Base-by-base conservation (phyloP, 768 basidiomycete genomes). In the Suillus bovinus region DNA sequence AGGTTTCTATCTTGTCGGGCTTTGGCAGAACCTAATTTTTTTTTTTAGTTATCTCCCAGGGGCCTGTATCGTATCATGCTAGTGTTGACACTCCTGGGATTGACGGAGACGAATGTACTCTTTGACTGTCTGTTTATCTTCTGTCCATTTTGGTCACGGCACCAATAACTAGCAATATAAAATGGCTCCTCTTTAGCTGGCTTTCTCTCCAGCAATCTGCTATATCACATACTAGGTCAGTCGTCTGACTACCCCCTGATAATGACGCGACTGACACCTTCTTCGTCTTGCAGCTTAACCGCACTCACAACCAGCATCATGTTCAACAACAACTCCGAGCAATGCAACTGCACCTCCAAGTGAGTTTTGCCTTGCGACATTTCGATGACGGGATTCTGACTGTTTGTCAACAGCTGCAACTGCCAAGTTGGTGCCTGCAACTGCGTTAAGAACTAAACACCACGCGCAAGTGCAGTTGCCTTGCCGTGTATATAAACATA, bases 361-460 rank as follows among this genome's bases (percentile, higher is more conserved):
- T 63, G 24, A 63, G 61, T 50, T 20, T 31, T 27, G 6, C 36
- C 47, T 46, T 13, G 44, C n/a, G 44, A 13, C 11, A 11, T 22
- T 46, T 22, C 5, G 13, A 46, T 1, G n/a, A 8, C 20, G 3
- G 10, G 52, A n/a, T 33, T n/a, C 50, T 52, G 50, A 52, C 29
- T n/a, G 11, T 52, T 10, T 17, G 5, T n/a, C 31, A 33, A 47
- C n/a, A 62, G 61, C 33, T 62, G 61, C 61, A 44, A n/a, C 47
- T 62, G 61, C 36, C 27, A 22, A 14, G 53, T 8, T 41, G 61
- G 61, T n/a, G 50, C 22, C 56, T 62, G 61, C 56, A 38, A 20
- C 57, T 62, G 61, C 57, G n/a, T n/a, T n/a, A 29, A 47, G 46
- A 47, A 29, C 29, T 52, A 52, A 52, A 11, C 4, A n/a, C 2